Conservation (phyloP, 257 asterid species). For the Fraxinus excelsior region DNA sequence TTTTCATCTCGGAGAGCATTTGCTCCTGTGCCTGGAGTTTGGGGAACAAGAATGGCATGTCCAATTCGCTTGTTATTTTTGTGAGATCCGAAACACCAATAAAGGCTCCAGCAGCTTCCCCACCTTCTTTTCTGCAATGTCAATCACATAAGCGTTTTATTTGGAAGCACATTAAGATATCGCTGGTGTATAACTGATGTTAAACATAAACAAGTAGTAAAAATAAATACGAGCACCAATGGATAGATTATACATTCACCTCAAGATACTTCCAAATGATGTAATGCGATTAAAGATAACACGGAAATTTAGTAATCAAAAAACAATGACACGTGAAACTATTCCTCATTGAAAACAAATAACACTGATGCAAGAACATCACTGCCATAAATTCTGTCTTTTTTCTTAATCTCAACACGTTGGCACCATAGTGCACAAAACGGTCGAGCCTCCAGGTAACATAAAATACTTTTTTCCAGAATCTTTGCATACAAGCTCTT, state of each 20-base stretch:
- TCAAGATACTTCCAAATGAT: not conserved
- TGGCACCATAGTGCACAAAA: not conserved
- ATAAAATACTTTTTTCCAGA: not conserved
- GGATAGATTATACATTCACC: not conserved
- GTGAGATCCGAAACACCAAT: conserved; percentile 78
- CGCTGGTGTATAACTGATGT: too few relatives aligned
- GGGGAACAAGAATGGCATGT: conserved; percentile 75
- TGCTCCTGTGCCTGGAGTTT: conserved; percentile 40
- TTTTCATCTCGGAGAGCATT: conserved; percentile 44
- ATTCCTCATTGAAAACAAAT: too few relatives aligned
- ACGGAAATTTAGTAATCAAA: not conserved
- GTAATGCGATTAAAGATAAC: not conserved
- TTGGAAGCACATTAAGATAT: not conserved
- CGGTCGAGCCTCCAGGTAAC: not conserved
- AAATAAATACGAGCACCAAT: not conserved
- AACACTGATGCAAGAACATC: too few relatives aligned
- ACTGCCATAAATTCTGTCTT: too few relatives aligned
- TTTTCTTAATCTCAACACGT: too few relatives aligned
- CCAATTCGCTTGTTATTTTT: conserved; percentile 70
- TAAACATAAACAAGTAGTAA: not conserved
- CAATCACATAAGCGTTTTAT: conserved; percentile 3
- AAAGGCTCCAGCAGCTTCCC: conserved; percentile 77
- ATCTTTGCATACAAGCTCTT: not conserved
- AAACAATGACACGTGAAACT: not conserved
- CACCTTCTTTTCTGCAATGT: conserved; percentile 73